Base-by-base conservation (phyloP, 1,139 yeast species). In the Groenewaldozyma auringiensis region DNA sequence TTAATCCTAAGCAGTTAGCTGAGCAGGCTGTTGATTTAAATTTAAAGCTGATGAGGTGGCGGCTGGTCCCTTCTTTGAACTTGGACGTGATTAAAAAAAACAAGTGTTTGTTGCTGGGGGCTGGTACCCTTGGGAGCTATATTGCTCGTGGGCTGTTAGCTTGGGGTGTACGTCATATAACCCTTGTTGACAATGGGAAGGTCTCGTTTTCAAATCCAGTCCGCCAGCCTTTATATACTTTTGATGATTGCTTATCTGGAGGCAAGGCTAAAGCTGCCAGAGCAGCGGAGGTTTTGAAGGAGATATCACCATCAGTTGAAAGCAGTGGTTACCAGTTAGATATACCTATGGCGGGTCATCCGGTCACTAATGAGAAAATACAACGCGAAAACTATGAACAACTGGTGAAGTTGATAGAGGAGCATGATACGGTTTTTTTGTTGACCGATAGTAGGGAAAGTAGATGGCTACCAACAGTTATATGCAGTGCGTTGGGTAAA, bases 311-410 rank as follows among this genome's bases (percentile, higher is more conserved):
- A 0, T 76, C 84, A 0, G 87, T 86, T 3, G 68, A 75, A 17
- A 66, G 89, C 0, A 49, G 57, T 6, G 97, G 96, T 0, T 60
- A 70, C 38, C 68, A 69, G 34, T 55, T 92, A 41, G 89, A 82
- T 51, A 85, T 92, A 2, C 97, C 97, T 0, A 94, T 94, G 98
- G 83, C 89, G 16, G 99, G 98, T 0, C 98, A 92, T 60, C 81
- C 92, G 0, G 67, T 84, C 0, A 72, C 77, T 0, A 72, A 78
- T 50, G 84, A 77, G 51, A 62, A 56, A 0, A 68, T 60, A 31
- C 83, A 78, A 52, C 63, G 62, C 38, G 54, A 57, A 3, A 81
- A 79, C 44, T 89, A 70, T 60, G 73, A 78, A 0, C 58, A 60
- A 42, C 65, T 92, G 20, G 65, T 66, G 21, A 54, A 66, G 36